These are phyloP conservation scores for Suillus decipiens DNA, from an alignment of 768 basidiomycete genomes.

Conservation along the genomic window DNA sequence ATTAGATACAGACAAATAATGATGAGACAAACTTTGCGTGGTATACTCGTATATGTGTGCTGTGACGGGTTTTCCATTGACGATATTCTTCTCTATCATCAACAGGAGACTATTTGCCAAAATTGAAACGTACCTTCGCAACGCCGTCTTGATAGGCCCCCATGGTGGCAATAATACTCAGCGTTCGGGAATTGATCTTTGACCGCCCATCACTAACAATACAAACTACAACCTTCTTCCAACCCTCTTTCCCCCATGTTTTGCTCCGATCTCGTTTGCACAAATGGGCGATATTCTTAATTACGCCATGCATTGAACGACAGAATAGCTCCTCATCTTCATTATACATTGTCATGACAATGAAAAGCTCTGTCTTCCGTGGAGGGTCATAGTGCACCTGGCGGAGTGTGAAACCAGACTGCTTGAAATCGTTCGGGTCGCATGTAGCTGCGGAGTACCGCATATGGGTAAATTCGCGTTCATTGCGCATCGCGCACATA, in stretches of 20 bases:
- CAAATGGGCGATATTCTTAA: conserved; percentile 90
- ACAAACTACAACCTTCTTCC: conserved; percentile 97
- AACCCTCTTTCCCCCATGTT: conserved; percentile 97
- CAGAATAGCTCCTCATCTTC: conserved; percentile 90
- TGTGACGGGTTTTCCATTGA: conserved; percentile 80
- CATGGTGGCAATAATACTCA: conserved; percentile 89
- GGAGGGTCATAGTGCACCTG: conserved; percentile 93
- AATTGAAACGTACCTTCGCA: conserved; percentile 60
- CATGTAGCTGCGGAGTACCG: conserved; percentile 95
- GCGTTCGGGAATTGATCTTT: conserved; percentile 82
- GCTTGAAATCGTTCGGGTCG: conserved; percentile 91
- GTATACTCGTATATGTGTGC: conserved; percentile 96
- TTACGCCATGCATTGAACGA: conserved; percentile 93
- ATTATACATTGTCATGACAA: conserved; percentile 99
- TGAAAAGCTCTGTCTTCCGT: conserved; percentile 89
- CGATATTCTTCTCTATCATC: conserved; percentile 51
- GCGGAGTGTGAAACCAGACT: conserved; percentile 80
- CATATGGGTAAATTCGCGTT: conserved; percentile 95
- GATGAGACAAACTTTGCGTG: conserved; percentile 67
- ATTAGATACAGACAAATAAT: conserved; percentile 5
- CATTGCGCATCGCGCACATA: conserved; percentile 73
- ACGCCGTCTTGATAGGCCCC: conserved; percentile 95
- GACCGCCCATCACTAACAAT: conserved; percentile 85
- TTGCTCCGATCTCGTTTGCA: conserved; percentile 84
- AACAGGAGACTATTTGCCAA: neutral